Evolutionary conservation across 495 filamentous ascomycete species (phyloP).

Genomic region (Penicillium longicatenatum): DNA sequence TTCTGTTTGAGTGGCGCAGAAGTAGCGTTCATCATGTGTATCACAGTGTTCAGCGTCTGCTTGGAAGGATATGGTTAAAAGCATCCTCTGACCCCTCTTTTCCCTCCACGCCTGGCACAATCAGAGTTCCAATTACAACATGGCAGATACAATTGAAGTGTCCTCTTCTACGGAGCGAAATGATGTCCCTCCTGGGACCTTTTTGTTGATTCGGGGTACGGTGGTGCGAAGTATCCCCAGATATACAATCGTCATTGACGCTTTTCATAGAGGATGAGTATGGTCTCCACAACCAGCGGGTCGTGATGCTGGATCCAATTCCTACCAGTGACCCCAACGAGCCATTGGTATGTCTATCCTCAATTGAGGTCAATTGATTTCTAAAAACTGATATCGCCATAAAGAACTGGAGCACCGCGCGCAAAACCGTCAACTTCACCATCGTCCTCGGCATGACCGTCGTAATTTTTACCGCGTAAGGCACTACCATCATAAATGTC

Average conservation of each 20-base stretch:
- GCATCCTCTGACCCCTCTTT: background rate
- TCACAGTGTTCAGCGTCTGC: background rate
- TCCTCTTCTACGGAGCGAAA: slow-evolving; percentile 6
- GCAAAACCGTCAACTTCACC: slow-evolving; percentile 36
- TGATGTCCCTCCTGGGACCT: slow-evolving; percentile 32
- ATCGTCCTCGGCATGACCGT: slow-evolving; percentile 34
- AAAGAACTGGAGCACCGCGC: slow-evolving; percentile 38
- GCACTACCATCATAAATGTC: background rate
- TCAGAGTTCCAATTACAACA: slow-evolving; percentile 1
- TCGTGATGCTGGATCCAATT: slow-evolving; percentile 31
- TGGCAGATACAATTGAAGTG: slow-evolving; percentile 10
- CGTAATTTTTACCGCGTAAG: slow-evolving; percentile 38
- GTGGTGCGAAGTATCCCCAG: background rate
- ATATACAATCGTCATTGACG: slow-evolving; percentile 2
- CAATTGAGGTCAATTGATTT: background rate
- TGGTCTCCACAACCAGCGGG: slow-evolving; percentile 18
- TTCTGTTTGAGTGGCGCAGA: background rate
- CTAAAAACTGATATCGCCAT: background rate
- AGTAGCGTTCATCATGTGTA: background rate
- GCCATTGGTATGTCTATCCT: slow-evolving; percentile 27
- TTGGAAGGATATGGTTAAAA: background rate
- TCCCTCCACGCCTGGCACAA: background rate
- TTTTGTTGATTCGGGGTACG: slow-evolving; percentile 34
- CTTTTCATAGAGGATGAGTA: slow-evolving; percentile 19
- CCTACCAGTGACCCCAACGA: slow-evolving; percentile 38